Evolutionary conservation across 2,329 filamentous ascomycete species (phyloP), one percentile per base, ranked within the genome.

Genomic region (Zelopaecilomyces penicillatus): DNA sequence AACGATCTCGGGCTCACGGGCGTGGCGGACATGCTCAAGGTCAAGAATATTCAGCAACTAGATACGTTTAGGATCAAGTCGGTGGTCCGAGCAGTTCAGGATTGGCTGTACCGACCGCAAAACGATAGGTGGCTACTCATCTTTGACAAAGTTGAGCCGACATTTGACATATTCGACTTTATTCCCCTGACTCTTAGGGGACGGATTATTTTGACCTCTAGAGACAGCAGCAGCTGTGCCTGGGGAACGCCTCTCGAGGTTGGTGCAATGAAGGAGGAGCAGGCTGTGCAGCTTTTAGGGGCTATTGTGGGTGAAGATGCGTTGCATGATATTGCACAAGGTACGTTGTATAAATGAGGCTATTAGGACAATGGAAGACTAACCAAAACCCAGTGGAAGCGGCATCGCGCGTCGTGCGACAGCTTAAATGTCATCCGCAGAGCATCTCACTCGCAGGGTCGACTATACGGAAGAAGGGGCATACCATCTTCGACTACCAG

Each of bases 41-140:
- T 46, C 5, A 56, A 52, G 30, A 54, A 44, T 34, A 42, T 56
- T 27, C 43, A 53, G 39, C 46, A 57, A 7, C 43, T 58, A 9
- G 54, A 58, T 39, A 39, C 42, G 10, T 43, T 47, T 6, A 45
- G 51, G 12, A 49, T 56, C 46, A 53, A 47, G 42, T 55, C 55
- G 5, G 47, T 55, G n/a, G 53, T 57, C 10, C 43, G 48, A 29
- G 54, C 54, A 12, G 54, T 58, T 30, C 56, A 51, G 34, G 52
- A 58, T 44, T 58, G 56, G 56, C 49, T 58, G 7, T 44, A 57
- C 38, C 50, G 53, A 30, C 53, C 55, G 5, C 50, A 52, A 12
- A 58, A 58, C 35, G 44, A 42, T 32, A 45, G 39, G 28, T 58
- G 56, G 56, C 49, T 58, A 5, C 48, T 57, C 9, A 47, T 58